Base-by-base conservation (phyloP, 129 eudicot genomes). In the Mikania micrantha region DNA sequence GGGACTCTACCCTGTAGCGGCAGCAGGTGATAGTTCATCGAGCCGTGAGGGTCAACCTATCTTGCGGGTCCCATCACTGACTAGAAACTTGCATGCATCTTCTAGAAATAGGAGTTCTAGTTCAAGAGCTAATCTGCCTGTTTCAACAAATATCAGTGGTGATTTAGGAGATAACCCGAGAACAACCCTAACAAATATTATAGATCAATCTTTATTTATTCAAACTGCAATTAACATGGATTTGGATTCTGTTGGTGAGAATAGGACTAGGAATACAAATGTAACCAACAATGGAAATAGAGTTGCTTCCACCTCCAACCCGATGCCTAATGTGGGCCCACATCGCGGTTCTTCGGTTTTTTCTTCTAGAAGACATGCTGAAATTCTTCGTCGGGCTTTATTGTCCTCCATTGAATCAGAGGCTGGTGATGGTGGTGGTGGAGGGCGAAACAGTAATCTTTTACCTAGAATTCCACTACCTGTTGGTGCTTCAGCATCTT, bases 121-220 rank as follows among this genome's bases (percentile, higher is more conserved):
- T 66, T 74, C 82, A 0, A 81, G 94, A 77, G n/a, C n/a, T n/a
- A n/a, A n/a, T n/a, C n/a, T n/a, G n/a, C n/a, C n/a, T n/a, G n/a
- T n/a, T n/a, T n/a, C n/a, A n/a, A n/a, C n/a, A n/a, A n/a, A n/a
- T n/a, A n/a, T n/a, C n/a, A n/a, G n/a, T n/a, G n/a, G n/a, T n/a
- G n/a, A n/a, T n/a, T n/a, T n/a, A n/a, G n/a, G n/a, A n/a, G n/a
- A n/a, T n/a, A n/a, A n/a, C n/a, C n/a, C n/a, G n/a, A n/a, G n/a
- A n/a, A n/a, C n/a, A n/a, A n/a, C n/a, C n/a, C n/a, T n/a, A n/a
- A n/a, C n/a, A n/a, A n/a, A n/a, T n/a, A n/a, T n/a, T n/a, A n/a
- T n/a, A n/a, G 88, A 91, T 64, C 96, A 85, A 75, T 86, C 88
- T 0, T 60, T 85, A 44, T 85, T 91, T 73, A 67, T n/a, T n/a